Conservation (phyloP, 176 grass and related monocot genomes). For the Pharus latifolius region DNA sequence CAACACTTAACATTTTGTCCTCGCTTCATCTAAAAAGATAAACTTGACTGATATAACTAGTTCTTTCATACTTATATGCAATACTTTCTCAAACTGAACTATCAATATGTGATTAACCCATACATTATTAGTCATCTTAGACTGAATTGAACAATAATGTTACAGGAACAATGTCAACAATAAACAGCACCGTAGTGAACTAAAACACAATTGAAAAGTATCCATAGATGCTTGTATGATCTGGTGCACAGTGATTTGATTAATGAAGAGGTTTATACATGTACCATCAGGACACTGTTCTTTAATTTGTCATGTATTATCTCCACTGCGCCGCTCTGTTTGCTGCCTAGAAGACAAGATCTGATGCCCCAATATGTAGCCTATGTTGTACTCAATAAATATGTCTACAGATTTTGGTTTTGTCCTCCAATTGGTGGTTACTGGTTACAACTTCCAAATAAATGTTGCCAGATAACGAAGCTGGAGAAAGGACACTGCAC, state of each 20-base stretch:
- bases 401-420: background rate
- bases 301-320: background rate
- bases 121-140: too few relatives aligned
- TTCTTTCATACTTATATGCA: too few relatives aligned
- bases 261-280: background rate
- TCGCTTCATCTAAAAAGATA: too few relatives aligned
- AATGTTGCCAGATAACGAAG: background rate
- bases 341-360: background rate
- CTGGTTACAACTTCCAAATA: conserved; percentile 7
- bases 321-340: background rate
- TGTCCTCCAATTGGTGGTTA: conserved; percentile 25
- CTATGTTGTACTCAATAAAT: conserved; percentile 8
- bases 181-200: background rate
- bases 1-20: too few relatives aligned
- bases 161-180: background rate
- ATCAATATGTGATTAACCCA: too few relatives aligned
- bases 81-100: too few relatives aligned
- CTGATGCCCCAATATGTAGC: background rate
- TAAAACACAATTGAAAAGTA: background rate
- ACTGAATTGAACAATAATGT: too few relatives aligned
- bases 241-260: conserved; percentile 2
- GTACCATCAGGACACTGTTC: background rate
- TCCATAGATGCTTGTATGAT: background rate
- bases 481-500: background rate
- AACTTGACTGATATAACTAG: too few relatives aligned